Evolutionary conservation across 371 early-diverging fungal genomes (phyloP).

Genomic region (Smittium culicis): DNA sequence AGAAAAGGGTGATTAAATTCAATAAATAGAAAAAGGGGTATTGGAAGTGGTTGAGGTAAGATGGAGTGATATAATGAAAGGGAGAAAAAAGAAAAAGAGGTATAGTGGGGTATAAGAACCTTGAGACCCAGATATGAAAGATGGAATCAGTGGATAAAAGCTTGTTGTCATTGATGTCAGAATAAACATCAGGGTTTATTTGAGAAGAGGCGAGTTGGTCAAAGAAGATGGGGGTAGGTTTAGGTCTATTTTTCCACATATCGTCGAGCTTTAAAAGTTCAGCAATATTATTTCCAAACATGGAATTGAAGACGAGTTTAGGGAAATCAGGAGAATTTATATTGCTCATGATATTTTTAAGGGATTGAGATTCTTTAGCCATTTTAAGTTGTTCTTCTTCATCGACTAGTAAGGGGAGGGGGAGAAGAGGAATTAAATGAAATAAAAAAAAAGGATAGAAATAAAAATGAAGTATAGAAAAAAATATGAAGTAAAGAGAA

Average conservation of each 20-base stretch:
- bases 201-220: slow-evolving; percentile 23
- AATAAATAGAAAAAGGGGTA: neutral
- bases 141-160: slow-evolving; percentile 45
- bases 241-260: slow-evolving; percentile 68
- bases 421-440: neutral
- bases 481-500: neutral
- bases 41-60: neutral
- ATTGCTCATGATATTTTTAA: slow-evolving; percentile 17
- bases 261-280: slow-evolving; percentile 65
- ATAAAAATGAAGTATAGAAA: neutral
- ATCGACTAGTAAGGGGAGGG: neutral
- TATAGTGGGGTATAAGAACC: slow-evolving; percentile 11
- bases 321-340: slow-evolving; percentile 44
- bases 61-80: neutral
- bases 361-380: slow-evolving; percentile 20
- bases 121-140: slow-evolving; percentile 28
- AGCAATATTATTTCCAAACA: slow-evolving; percentile 59
- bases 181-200: slow-evolving; percentile 71
- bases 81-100: neutral
- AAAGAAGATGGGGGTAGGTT: slow-evolving; percentile 55
- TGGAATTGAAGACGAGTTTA: slow-evolving; percentile 66
- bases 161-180: slow-evolving; percentile 40
- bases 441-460: neutral
- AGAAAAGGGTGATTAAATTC: neutral
- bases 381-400: slow-evolving; percentile 18